Evolutionary conservation across 352 stramenopile species (phyloP).

Genomic region (Thraustotheca clavata): DNA sequence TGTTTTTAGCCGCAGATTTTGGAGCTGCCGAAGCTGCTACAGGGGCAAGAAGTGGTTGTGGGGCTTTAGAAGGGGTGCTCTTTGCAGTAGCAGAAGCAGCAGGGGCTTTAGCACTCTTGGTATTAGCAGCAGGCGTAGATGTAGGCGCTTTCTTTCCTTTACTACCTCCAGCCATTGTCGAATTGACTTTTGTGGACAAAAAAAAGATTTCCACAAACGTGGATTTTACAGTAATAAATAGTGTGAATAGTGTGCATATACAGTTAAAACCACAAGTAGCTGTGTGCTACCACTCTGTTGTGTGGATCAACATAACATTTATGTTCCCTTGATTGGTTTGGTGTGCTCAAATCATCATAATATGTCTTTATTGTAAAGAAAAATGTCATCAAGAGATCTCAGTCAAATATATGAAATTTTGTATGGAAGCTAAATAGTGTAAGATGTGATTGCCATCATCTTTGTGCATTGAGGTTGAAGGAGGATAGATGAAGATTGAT

Average conservation of each 20-base stretch:
- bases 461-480: no score
- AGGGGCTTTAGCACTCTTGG: background rate
- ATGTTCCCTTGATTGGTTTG: background rate
- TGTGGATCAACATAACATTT: background rate
- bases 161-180: background rate
- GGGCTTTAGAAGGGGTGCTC: no score
- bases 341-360: no score
- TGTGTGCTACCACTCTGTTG: background rate
- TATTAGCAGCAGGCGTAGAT: background rate
- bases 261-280: no score
- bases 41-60: no score
- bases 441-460: no score
- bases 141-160: background rate
- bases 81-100: background rate
- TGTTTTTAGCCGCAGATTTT: background rate
- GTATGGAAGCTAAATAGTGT: no score
- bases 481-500: no score
- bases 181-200: slow-evolving; percentile 16
- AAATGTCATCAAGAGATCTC: no score
- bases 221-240: background rate
- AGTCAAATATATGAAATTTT: no score
- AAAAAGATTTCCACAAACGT: background rate
- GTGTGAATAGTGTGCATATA: no score
- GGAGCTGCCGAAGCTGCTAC: background rate
- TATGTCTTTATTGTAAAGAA: no score